Evolutionary conservation across 2,329 filamentous ascomycete genomes (phyloP).

Genomic region (Fusarium tjaetaba): DNA sequence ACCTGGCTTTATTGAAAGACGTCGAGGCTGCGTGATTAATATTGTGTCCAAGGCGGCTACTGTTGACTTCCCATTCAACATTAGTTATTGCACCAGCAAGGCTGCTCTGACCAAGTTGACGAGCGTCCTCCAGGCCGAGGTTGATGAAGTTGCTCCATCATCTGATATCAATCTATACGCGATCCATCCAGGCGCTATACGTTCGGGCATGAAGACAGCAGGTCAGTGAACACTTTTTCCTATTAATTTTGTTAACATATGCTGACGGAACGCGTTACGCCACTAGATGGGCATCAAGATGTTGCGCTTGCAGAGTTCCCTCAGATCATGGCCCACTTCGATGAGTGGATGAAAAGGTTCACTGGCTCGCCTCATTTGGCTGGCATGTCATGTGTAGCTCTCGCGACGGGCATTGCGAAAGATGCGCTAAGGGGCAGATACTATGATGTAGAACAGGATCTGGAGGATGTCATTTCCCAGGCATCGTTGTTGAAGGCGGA

Average conservation of each 20-base stretch:
- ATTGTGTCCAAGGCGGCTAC: neutral
- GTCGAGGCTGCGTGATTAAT: neutral
- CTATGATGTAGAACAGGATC: neutral
- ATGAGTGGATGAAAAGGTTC: neutral
- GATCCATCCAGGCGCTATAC: neutral
- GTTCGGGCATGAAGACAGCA: neutral
- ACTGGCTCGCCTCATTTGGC: neutral
- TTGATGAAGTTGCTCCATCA: neutral
- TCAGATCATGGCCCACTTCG: neutral
- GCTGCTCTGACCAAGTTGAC: neutral
- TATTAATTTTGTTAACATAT: rapidly evolving
- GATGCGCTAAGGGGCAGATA: neutral
- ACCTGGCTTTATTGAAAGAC: neutral
- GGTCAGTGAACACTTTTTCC: neutral
- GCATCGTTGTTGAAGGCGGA: neutral
- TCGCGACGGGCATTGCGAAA: neutral
- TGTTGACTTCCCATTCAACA: neutral
- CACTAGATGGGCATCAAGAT: neutral
- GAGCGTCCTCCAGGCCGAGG: neutral
- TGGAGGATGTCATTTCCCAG: neutral
- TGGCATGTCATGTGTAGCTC: neutral
- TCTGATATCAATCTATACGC: neutral
- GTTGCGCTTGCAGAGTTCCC: neutral
- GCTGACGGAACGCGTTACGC: rapidly evolving
- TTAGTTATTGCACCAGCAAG: neutral